Conservation (phyloP, 2,329 filamentous ascomycete species). For the Fusarium solani-melongenae region DNA sequence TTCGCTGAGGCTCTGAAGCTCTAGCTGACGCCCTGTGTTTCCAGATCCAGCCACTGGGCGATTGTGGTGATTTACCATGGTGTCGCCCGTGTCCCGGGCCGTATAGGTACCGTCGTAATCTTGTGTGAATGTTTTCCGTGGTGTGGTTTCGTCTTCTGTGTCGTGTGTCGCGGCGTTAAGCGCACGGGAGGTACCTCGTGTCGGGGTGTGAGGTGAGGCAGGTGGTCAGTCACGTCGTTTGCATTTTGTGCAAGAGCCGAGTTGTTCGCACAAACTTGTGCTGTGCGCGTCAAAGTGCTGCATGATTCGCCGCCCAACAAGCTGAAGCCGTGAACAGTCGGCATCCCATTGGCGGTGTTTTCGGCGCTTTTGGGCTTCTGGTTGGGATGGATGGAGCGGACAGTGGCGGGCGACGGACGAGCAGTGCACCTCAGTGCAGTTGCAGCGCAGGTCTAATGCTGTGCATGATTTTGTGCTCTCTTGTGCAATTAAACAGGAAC, state of each 20-base stretch:
- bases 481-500: constrained; percentile 13
- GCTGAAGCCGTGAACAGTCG: neutral
- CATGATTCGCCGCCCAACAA: neutral
- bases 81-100: constrained; percentile 11
- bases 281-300: neutral
- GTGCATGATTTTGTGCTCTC: constrained; percentile 27
- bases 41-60: constrained; percentile 1
- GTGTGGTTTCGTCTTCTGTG: constrained; percentile 36
- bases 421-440: neutral
- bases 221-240: neutral
- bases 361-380: constrained; percentile 1
- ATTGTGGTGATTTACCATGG: neutral
- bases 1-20: neutral
- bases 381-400: constrained; percentile 2
- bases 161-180: constrained; percentile 6
- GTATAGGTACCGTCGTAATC: neutral
- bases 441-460: constrained; percentile 3
- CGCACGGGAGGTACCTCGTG: neutral
- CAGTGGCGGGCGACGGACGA: constrained; percentile 3
- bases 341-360: constrained; percentile 16
- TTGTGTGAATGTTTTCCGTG: constrained; percentile 25
- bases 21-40: neutral
- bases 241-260: neutral
- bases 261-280: constrained; percentile 6
- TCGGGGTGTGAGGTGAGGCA: neutral